Base-by-base conservation (phyloP, 805 yeast genomes). In the Cyberlindnera xishuangbannaensis region DNA sequence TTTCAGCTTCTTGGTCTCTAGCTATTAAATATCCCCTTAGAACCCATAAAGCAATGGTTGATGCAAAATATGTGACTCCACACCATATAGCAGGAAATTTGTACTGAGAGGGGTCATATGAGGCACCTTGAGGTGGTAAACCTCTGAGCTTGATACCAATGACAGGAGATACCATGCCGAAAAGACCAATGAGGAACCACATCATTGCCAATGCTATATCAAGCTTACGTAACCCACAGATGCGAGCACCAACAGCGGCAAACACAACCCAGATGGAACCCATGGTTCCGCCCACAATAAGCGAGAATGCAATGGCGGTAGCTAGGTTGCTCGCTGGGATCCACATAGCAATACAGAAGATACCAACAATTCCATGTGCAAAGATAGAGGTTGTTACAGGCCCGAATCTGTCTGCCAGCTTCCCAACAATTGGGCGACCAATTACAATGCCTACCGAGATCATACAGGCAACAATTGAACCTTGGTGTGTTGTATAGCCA, bases 381-480 rank as follows among this genome's bases (percentile, higher is more conserved):
- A 57, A 21, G 16, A 63, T 51, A 5, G 64, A 62, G 12, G 70
- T 60, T 4, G 77, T 71, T 14, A 73, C 56, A 0, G 78, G 61
- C 0, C 85, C 86, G 36, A 54, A 57, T 12, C 23, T 47, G 48
- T 78, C 84, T 4, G 73, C 59, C 3, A 73, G 16, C 15, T 53
- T 47, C 2, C 86, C 85, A 12, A 70, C 63, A 0, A 52, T 6
- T 2, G 86, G 84, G 44, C 85, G 60, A 4, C 80, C 80, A 27
- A 66, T 37, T 7, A 69, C 55, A 4, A 69, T 67, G 1, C 83
- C 84, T 8, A 73, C 67, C 28, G 76, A 70, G 8, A 73, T 62
- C 78, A 76, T 70, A 13, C 82, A 76, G 1, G 78, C 56, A 4
- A 73, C 78, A 15, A 70, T 57, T 1, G 83, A 68, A 2, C 81